Base-by-base conservation (phyloP, 2,329 filamentous ascomycete genomes). In the Thyridium curvatum region DNA sequence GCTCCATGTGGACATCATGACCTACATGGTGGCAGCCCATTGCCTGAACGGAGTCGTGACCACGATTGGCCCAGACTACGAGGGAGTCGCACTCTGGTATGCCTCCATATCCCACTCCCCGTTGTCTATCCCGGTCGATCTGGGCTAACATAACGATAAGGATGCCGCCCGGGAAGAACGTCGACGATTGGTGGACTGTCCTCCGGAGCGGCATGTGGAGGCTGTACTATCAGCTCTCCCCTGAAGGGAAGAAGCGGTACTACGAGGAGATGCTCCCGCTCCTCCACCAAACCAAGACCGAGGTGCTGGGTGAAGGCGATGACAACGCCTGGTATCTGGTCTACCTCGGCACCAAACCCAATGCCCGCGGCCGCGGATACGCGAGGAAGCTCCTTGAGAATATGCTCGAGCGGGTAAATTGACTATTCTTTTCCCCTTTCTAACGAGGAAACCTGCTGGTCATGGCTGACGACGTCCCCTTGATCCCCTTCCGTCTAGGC, bases 201-300 rank as follows among this genome's bases (percentile, higher is more conserved):
- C 62, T 90, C 47, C 82, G 84, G 46, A 84, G 76, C 54, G 86
- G 86, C 44, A 76, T 88, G 67, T 90, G 85, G 85, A 73, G 82
- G 46, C 72, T 91, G 45, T 76, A 77, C 61, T 91, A 80, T 64
- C 77, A 82, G 57, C 79, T 93, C 44, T 82, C 83, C 10, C 53
- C 69, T 39, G 85, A 90, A 67, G 84, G 84, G 46, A 77, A 74
- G 49, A 71, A 68, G 48, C 83, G 87, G 46, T 89, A 88, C 72
- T 89, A 86, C 62, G 64, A 70, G 46, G 86, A 93, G 61, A 80
- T 91, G 61, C 61, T 89, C 35, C 85, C 86, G 13, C 70, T 88
- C 34, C 72, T 93, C 46, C 78, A 86, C 61, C 66, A 80, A 49
- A 82, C 82, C 53, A 90, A 90, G 67, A 65, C 71, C 44, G 70